phyloP scores from a whole-genome alignment of 345 rosid species.

The Sisymbrium irio region DNA sequence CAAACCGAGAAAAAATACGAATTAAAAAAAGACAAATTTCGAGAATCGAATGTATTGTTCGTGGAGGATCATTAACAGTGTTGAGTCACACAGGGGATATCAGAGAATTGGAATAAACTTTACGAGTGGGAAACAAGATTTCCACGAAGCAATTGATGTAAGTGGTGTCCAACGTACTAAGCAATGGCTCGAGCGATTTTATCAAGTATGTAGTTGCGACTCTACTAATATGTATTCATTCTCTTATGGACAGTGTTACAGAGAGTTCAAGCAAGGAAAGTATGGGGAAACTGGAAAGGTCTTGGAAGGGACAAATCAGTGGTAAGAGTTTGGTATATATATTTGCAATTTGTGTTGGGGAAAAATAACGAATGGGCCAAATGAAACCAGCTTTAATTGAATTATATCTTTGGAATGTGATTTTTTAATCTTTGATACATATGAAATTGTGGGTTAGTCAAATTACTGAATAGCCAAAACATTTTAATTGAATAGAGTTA shows the following conservation, averaged over 20 bases:
- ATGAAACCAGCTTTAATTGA: too few species aligned
- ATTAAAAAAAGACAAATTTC: background rate
- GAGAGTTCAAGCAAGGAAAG: constrained; percentile 56
- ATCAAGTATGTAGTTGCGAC: constrained; percentile 43
- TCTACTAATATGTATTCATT: constrained; percentile 33
- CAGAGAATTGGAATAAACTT: constrained; percentile 67
- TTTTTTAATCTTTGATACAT: too few species aligned
- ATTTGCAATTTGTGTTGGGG: background rate
- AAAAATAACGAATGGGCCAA: too few species aligned
- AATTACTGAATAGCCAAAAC: too few species aligned
- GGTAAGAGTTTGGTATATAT: constrained; percentile 37
- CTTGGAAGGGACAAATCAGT: constrained; percentile 75
- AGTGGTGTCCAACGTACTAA: constrained; percentile 50
- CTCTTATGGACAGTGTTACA: constrained; percentile 51
- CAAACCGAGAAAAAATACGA: too few species aligned
- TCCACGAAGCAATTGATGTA: constrained; percentile 86
- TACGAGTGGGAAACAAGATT: constrained; percentile 68
- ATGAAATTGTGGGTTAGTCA: too few species aligned
- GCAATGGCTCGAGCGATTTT: constrained; percentile 48
- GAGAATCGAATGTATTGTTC: too few species aligned
- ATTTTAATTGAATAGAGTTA: too few species aligned
- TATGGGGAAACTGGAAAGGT: constrained; percentile 65
- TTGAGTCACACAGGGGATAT: constrained; percentile 58
- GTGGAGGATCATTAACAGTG: background rate
- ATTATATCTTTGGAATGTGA: too few species aligned